A percentile compares a stretch with the other conserved stretches of the same genome.
Evolutionary conservation across 2,329 filamentous ascomycete genomes (phyloP).

Genomic region (Amauroascus niger): DNA sequence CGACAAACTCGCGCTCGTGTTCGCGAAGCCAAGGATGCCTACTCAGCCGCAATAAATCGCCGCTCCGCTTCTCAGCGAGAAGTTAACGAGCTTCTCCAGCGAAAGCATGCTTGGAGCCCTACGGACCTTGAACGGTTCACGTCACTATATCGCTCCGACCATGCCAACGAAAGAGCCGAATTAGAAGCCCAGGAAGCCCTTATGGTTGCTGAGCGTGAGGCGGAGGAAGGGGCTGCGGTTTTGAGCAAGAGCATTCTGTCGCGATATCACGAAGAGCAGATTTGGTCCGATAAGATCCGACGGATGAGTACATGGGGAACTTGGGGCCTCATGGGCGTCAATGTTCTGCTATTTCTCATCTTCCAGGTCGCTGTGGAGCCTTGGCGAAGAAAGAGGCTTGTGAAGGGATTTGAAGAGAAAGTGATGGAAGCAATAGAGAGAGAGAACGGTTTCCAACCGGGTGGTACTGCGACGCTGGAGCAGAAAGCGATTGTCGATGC

Average conservation of each 20-base stretch:
- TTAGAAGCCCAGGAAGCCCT: slow-evolving; percentile 60
- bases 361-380: slow-evolving; percentile 87
- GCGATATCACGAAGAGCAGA: slow-evolving; percentile 96
- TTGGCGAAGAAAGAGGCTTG: slow-evolving; percentile 72
- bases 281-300: slow-evolving; percentile 96
- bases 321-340: slow-evolving; percentile 95
- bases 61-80: slow-evolving; percentile 88
- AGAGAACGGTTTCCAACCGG: slow-evolving; percentile 36
- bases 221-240: slow-evolving; percentile 65
- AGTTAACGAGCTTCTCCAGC: slow-evolving; percentile 83
- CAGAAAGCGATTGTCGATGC: slow-evolving; percentile 6
- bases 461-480: slow-evolving; percentile 10
- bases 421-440: slow-evolving; percentile 61
- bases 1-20: slow-evolving; percentile 52
- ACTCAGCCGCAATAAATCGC: slow-evolving; percentile 73
- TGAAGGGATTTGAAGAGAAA: slow-evolving; percentile 72
- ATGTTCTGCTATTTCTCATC: slow-evolving; percentile 77
- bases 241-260: slow-evolving; percentile 76
- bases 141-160: slow-evolving; percentile 78
- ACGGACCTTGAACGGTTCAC: slow-evolving; percentile 90
- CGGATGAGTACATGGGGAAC: slow-evolving; percentile 97
- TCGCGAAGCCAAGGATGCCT: slow-evolving; percentile 59
- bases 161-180: slow-evolving; percentile 83
- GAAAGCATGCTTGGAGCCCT: slow-evolving; percentile 86
- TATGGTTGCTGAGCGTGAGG: slow-evolving; percentile 63